A percentile compares a stretch with the other conserved stretches of the same genome.
Conservation (phyloP, 352 stramenopile species). For the Aphanomyces astaci region DNA sequence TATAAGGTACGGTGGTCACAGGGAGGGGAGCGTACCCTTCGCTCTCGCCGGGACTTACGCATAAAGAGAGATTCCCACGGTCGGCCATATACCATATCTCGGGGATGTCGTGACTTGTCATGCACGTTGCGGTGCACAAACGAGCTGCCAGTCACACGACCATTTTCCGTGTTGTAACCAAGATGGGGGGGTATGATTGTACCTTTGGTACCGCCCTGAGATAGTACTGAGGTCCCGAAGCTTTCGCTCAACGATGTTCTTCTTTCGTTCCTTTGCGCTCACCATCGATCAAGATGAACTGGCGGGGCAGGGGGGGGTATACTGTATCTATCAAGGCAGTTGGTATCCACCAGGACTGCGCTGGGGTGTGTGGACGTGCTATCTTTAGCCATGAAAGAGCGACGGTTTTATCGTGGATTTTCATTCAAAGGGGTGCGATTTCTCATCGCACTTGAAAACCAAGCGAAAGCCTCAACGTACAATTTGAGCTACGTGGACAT, state of each 20-base stretch:
- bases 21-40: slow-evolving; percentile 32
- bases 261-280: slow-evolving; percentile 21
- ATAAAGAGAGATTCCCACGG: slow-evolving; percentile 76
- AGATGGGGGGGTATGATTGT: not conserved
- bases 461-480: too few species aligned
- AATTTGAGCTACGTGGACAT: too few species aligned
- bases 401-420: too few species aligned
- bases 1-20: not conserved
- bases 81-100: not conserved
- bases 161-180: not conserved
- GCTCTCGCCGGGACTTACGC: slow-evolving; percentile 59
- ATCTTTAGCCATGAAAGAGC: too few species aligned
- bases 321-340: too few species aligned
- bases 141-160: not conserved
- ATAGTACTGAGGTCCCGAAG: slow-evolving; percentile 9
- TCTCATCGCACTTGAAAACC: too few species aligned
- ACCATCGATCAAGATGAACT: too few species aligned
- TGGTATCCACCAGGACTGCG: too few species aligned
- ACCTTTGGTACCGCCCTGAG: slow-evolving; percentile 21
- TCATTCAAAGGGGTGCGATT: too few species aligned
- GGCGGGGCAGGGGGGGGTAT: too few species aligned
- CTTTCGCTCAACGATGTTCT: slow-evolving; percentile 19
- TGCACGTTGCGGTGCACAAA: not conserved
- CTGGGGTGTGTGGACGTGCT: too few species aligned
- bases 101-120: not conserved